These are phyloP conservation scores for Gamarada debralockiae DNA, from an alignment of 495 filamentous ascomycete genomes.

Conservation along the genomic window DNA sequence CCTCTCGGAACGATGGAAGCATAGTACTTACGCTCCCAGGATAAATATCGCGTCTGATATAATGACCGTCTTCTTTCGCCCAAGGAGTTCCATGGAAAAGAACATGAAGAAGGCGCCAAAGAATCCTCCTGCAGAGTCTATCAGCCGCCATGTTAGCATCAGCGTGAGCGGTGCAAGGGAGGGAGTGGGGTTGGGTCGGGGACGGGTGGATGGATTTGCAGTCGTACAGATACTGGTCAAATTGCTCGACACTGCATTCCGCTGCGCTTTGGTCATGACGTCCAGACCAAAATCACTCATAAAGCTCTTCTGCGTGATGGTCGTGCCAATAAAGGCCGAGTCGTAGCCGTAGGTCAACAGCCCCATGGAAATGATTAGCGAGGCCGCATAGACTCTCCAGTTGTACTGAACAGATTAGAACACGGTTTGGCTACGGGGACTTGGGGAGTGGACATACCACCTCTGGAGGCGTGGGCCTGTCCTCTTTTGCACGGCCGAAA, in stretches of 20 bases:
- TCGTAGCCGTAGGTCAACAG: constrained; percentile 11
- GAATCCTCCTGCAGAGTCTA: background rate
- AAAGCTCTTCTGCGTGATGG: constrained; percentile 21
- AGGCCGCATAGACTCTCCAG: constrained; percentile 5
- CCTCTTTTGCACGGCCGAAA: constrained; percentile 28
- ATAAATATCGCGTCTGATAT: constrained; percentile 23
- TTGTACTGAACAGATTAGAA: constrained; percentile 23
- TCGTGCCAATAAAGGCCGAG: constrained; percentile 7
- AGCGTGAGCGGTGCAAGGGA: constrained; percentile 29
- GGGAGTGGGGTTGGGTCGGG: no score
- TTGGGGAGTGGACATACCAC: constrained; percentile 32
- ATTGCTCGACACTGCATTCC: constrained; percentile 29
- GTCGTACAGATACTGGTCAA: constrained; percentile 18
- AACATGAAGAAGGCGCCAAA: constrained; percentile 4
- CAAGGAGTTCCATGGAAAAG: constrained; percentile 18
- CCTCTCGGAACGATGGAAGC: constrained; percentile 27
- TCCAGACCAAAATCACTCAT: constrained; percentile 26
- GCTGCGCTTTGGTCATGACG: constrained; percentile 21
- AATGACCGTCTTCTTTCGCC: constrained; percentile 28
- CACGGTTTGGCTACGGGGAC: constrained; percentile 22
- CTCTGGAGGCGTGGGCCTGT: constrained; percentile 28
- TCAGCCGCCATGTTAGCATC: constrained; percentile 31
- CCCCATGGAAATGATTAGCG: constrained; percentile 4
- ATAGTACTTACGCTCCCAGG: constrained; percentile 25
- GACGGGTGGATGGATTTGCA: constrained; percentile 24